A percentile compares a stretch with the other conserved stretches of the same genome.
Conservation (phyloP, 305 asterid species). For the Lippia alba region DNA sequence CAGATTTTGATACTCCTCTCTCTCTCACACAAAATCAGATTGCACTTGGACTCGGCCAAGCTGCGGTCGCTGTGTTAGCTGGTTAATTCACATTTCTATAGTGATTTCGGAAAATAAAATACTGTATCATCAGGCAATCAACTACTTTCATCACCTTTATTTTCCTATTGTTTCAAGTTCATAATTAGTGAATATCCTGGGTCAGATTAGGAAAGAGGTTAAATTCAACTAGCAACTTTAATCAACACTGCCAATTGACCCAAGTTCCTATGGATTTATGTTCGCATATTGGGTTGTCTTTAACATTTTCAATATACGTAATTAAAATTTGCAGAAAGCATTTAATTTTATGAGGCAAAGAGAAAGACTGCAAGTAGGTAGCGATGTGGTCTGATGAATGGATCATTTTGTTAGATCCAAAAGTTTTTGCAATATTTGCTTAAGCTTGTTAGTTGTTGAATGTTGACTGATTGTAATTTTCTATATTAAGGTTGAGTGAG, state of each 20-base stretch:
- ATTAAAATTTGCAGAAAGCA: background rate
- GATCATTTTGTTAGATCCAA: no score
- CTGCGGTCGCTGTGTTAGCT: background rate
- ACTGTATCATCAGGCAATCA: background rate
- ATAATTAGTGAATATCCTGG: background rate
- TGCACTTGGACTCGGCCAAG: no score
- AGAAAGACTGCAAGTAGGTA: background rate
- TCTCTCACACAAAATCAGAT: no score
- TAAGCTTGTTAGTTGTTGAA: background rate
- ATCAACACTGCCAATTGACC: background rate
- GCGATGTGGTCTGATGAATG: background rate
- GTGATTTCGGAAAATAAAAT: background rate
- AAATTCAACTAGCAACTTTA: background rate
- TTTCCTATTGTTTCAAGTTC: background rate
- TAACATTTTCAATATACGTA: background rate
- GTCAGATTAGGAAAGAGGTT: background rate
- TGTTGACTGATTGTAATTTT: background rate
- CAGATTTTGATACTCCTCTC: background rate
- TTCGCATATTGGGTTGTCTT: background rate
- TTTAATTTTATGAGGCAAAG: background rate
- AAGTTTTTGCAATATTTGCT: background rate
- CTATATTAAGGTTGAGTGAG: background rate
- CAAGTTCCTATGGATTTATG: background rate
- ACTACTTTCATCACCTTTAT: background rate
- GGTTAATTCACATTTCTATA: conserved; percentile 13